Base-by-base conservation (phyloP, 2,329 filamentous ascomycete genomes). In the Colletotrichum sublineola region DNA sequence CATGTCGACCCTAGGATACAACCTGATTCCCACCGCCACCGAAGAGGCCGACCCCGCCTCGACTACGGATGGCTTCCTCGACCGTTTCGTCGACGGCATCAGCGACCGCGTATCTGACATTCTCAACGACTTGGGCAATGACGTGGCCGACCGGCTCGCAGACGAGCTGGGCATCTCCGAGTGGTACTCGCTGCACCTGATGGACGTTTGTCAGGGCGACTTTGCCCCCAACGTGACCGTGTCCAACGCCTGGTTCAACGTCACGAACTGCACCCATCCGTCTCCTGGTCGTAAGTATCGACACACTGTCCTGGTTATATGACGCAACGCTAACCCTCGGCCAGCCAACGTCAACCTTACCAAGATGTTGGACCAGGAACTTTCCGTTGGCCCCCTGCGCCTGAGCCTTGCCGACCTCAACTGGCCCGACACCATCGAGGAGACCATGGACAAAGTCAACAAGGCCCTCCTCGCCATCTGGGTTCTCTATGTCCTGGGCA, bases 181-280 rank as follows among this genome's bases (percentile, higher is more conserved):
- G 72, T 88, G 86, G 86, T 88, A 87, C 75, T 87, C 85, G 20
- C 73, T 88, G 40, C 86, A 88, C 74, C 75, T 88, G 75, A 84
- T 86, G 84, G 81, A 82, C 50, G 77, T 80, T 5, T 88, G 86
- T 77, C 79, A 86, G 75, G 86, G 86, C 58, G 75, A 81, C 74
- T 88, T 82, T 74, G 79, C 80, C 52, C 84, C 84, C 40, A 85
- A 86, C 65, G 80, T 81, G 1, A 85, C 84, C 4, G 78, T 68
- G 11, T 75, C 78, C 3, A 76, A 76, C 36, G 78, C 81, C 18
- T 80, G 80, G 71, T 81, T 83, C 71, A 86, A 86, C 71, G 78
- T 83, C 24, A 84, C 84, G 33, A 82, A 84, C 77, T 87, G 86
- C 77, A 86, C 84, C 14, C 74, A 78, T 29, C 81, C 81, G 48